Percentiles rank a stretch among this genome's conserved stretches.
These are phyloP conservation scores for Aspergillus campestris DNA, from an alignment of 495 filamentous ascomycete genomes.

Conservation along the genomic window DNA sequence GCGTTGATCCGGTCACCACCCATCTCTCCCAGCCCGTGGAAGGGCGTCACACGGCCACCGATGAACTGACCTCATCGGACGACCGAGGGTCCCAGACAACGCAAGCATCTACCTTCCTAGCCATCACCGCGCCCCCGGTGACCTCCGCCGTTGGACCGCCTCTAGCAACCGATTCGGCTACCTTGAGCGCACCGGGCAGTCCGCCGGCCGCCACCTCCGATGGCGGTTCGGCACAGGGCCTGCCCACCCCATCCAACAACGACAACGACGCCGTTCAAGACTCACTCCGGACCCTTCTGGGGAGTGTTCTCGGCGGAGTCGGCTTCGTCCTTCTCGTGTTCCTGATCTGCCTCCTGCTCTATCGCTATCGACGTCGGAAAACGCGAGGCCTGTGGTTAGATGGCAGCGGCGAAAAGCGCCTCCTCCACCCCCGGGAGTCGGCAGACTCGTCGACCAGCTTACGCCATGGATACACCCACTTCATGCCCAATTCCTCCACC, in stretches of 20 bases:
- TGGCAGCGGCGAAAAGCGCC: slow-evolving; percentile 11
- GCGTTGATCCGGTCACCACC: too few species aligned
- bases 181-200: too few species aligned
- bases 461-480: slow-evolving; percentile 7
- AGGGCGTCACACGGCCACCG: too few species aligned
- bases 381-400: background rate
- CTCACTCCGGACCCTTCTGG: slow-evolving; percentile 18
- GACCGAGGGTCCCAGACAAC: too few species aligned
- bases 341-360: slow-evolving; percentile 12
- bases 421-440: slow-evolving; percentile 5
- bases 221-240: background rate
- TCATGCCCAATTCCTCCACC: slow-evolving; percentile 4
- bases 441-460: slow-evolving; percentile 4
- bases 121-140: too few species aligned
- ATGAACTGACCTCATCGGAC: too few species aligned
- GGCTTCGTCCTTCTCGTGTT: slow-evolving; percentile 16
- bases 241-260: slow-evolving; percentile 1
- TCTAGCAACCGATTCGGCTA: too few species aligned
- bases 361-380: slow-evolving; percentile 14
- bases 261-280: background rate
- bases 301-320: slow-evolving; percentile 19
- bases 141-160: too few species aligned
- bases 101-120: too few species aligned
- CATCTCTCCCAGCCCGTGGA: too few species aligned
- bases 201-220: background rate